These are phyloP conservation scores for Annona squamosa DNA, from an alignment of 164 flowering plant species.

Conservation along the genomic window DNA sequence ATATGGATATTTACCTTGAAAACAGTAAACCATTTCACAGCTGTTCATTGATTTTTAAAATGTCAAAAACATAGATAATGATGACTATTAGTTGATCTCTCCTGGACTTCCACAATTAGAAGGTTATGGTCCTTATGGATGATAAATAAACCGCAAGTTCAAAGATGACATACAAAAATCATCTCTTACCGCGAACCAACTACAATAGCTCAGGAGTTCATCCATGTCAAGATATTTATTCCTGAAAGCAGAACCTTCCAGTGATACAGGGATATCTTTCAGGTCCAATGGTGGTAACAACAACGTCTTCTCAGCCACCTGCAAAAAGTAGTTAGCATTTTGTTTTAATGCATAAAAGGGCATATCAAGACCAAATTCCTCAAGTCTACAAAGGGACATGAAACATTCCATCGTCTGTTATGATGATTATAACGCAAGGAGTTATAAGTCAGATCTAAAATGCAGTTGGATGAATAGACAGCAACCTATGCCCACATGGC, in stretches of 20 bases:
- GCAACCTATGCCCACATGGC: background rate
- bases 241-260: constrained; percentile 92
- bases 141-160: background rate
- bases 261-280: constrained; percentile 73
- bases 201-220: constrained; percentile 80
- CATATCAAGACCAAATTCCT: background rate
- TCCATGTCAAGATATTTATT: constrained; percentile 79
- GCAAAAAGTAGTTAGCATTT: constrained; percentile 15
- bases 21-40: background rate
- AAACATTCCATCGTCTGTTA: background rate
- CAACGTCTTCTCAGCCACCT: constrained; percentile 96
- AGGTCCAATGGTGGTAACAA: constrained; percentile 73
- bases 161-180: background rate
- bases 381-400: background rate
- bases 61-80: background rate
- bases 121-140: background rate
- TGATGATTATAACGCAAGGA: background rate
- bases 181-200: constrained; percentile 84
- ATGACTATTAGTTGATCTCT: background rate
- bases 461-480: background rate
- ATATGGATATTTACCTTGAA: background rate
- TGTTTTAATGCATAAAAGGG: background rate
- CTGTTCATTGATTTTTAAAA: background rate
- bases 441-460: background rate
- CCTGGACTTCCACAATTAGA: background rate